Conservation (phyloP, 2,329 filamentous ascomycete genomes). For the Aspergillus glaucus region DNA sequence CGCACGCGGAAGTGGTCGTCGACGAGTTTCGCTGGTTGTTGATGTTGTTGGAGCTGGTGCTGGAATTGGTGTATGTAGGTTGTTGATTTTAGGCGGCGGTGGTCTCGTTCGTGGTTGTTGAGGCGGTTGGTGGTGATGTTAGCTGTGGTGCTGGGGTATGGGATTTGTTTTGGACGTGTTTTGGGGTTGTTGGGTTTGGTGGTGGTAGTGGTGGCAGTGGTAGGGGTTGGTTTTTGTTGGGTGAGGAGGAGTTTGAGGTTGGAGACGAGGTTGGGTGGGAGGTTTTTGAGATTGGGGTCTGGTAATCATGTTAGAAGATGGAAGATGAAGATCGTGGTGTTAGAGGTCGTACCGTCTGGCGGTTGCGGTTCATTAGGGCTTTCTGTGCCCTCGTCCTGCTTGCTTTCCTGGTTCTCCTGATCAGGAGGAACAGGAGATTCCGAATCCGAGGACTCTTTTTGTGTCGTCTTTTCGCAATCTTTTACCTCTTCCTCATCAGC, state of each 20-base stretch:
- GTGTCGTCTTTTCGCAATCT: no score
- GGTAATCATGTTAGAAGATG: not conserved
- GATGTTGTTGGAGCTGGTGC: no score
- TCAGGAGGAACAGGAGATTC: not conserved
- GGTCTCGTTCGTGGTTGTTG: not conserved
- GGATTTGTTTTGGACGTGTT: not conserved
- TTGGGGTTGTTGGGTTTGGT: not conserved
- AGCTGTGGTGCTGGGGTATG: no score
- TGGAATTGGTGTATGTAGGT: conserved; percentile 4
- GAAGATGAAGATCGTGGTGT: no score
- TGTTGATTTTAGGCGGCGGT: not conserved
- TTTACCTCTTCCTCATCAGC: no score
- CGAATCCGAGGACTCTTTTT: no score
- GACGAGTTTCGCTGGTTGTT: conserved; percentile 20
- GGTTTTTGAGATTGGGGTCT: not conserved
- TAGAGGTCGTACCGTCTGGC: no score
- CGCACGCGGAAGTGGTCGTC: conserved; percentile 32
- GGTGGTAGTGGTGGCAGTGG: not conserved
- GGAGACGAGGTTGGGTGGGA: not conserved
- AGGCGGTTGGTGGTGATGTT: not conserved
- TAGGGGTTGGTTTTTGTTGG: not conserved
- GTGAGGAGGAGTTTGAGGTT: conserved; percentile 1
- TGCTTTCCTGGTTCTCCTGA: not conserved
- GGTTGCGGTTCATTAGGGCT: no score
- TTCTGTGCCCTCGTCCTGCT: no score